Percentiles rank a stretch among this genome's conserved stretches.
Evolutionary conservation across 2,329 filamentous ascomycete genomes (phyloP).

Genomic region (Trichoderma gracile): DNA sequence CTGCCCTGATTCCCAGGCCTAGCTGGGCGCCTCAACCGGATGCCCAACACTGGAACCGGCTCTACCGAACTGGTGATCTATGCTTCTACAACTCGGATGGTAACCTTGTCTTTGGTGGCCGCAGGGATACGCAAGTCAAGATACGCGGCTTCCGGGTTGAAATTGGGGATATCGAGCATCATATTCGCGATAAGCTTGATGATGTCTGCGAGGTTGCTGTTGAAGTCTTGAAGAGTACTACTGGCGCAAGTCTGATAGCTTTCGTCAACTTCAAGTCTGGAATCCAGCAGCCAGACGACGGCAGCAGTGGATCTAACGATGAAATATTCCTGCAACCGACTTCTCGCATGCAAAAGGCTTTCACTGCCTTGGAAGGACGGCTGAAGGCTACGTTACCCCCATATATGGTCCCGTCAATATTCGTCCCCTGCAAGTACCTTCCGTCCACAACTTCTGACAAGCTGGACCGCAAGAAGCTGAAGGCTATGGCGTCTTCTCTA

Average conservation of each 20-base stretch:
- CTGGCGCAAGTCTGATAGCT: not conserved
- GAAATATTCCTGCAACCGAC: not conserved
- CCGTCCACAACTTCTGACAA: not conserved
- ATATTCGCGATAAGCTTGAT: not conserved
- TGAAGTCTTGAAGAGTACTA: not conserved
- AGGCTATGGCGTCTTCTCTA: not conserved
- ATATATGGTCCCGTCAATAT: not conserved
- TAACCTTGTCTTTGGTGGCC: not conserved
- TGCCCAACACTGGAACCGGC: not conserved
- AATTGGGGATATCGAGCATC: not conserved
- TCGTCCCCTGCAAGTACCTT: not conserved
- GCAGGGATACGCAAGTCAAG: constrained; percentile 11
- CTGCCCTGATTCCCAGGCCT: constrained; percentile 16
- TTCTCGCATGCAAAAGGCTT: not conserved
- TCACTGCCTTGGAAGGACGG: not conserved
- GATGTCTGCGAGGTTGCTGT: not conserved
- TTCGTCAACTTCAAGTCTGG: not conserved
- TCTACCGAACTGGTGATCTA: constrained; percentile 51
- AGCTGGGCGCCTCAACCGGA: constrained; percentile 35
- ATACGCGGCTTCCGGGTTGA: constrained; percentile 8
- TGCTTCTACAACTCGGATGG: constrained; percentile 39
- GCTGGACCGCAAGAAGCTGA: not conserved
- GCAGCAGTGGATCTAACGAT: not conserved
- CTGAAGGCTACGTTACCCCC: not conserved
- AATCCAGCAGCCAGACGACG: not conserved